A percentile compares a stretch with the other conserved stretches of the same genome.
phyloP scores from a whole-genome alignment of 2,329 filamentous ascomycete species.

The Thelonectria rubi region DNA sequence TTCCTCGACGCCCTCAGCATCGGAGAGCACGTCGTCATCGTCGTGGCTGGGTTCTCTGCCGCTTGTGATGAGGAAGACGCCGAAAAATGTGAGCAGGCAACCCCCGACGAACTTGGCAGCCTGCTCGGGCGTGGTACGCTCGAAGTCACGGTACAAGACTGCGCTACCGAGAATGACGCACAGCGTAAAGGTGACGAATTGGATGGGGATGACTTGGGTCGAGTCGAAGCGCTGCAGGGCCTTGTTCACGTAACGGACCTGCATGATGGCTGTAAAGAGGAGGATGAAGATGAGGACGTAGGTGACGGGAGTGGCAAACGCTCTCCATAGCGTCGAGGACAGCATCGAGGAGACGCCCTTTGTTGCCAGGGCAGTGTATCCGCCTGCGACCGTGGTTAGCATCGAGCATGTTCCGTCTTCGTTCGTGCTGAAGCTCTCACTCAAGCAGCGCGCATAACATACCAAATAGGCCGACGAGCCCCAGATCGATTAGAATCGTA shows the following conservation, averaged over 20 bases:
- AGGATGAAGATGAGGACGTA: slow-evolving; percentile 86
- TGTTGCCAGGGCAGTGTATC: slow-evolving; percentile 95
- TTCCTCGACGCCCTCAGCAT: slow-evolving; percentile 69
- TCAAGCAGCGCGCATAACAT: slow-evolving; percentile 46
- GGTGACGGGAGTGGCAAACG: slow-evolving; percentile 90
- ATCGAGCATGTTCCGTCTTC: background rate
- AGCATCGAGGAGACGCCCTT: slow-evolving; percentile 97
- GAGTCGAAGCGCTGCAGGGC: slow-evolving; percentile 92
- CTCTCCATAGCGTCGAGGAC: slow-evolving; percentile 87
- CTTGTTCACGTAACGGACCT: slow-evolving; percentile 95
- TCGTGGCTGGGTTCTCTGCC: slow-evolving; percentile 71
- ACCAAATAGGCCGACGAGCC: slow-evolving; percentile 94
- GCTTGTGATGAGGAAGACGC: slow-evolving; percentile 96
- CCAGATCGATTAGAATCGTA: slow-evolving; percentile 90
- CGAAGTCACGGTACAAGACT: slow-evolving; percentile 93
- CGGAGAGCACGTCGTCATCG: slow-evolving; percentile 61
- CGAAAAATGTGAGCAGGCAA: slow-evolving; percentile 91
- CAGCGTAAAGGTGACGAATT: slow-evolving; percentile 96
- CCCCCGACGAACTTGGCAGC: slow-evolving; percentile 88
- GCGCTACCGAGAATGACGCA: slow-evolving; percentile 96
- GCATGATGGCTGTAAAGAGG: slow-evolving; percentile 87
- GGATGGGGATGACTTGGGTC: slow-evolving; percentile 96
- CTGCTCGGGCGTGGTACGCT: slow-evolving; percentile 77
- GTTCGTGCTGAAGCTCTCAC: background rate
- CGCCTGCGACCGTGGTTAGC: slow-evolving; percentile 63